phyloP scores from a whole-genome alignment of 148 eudicot genomes.

The Rhododendron mucronatum region DNA sequence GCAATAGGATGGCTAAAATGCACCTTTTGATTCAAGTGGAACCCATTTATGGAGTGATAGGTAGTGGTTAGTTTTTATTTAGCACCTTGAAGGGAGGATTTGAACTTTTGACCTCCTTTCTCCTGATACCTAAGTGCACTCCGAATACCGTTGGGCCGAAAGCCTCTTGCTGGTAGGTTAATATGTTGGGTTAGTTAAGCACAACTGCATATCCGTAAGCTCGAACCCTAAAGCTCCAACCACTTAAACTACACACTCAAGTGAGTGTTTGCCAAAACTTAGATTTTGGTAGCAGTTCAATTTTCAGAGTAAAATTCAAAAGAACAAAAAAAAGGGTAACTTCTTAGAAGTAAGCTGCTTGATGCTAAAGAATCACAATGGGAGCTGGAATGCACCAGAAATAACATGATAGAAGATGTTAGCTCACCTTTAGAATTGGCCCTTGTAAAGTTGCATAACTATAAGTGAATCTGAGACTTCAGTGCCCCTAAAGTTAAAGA shows the following conservation, averaged over 20 bases:
- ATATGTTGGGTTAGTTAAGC: not conserved
- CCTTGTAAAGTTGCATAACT: not conserved
- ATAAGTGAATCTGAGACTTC: not conserved
- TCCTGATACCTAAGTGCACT: no score
- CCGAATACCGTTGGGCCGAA: no score
- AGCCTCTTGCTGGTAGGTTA: not conserved
- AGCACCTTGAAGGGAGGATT: no score
- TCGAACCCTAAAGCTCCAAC: not conserved
- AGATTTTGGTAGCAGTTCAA: not conserved
- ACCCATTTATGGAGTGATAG: no score
- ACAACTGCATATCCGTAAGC: not conserved
- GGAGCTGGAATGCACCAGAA: not conserved
- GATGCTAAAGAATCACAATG: not conserved
- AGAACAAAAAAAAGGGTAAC: not conserved
- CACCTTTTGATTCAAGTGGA: no score
- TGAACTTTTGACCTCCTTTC: no score
- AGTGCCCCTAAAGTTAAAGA: not conserved
- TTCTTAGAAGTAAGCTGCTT: no score
- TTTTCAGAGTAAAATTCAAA: not conserved
- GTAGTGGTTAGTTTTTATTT: no score
- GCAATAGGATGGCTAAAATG: no score
- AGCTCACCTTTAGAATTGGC: not conserved
- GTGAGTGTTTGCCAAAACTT: not conserved
- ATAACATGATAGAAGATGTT: not conserved
- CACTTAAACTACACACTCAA: not conserved